Evolutionary conservation across 2,329 filamentous ascomycete species (phyloP), one percentile per base, ranked within the genome.

Genomic region (Cadophora malorum): DNA sequence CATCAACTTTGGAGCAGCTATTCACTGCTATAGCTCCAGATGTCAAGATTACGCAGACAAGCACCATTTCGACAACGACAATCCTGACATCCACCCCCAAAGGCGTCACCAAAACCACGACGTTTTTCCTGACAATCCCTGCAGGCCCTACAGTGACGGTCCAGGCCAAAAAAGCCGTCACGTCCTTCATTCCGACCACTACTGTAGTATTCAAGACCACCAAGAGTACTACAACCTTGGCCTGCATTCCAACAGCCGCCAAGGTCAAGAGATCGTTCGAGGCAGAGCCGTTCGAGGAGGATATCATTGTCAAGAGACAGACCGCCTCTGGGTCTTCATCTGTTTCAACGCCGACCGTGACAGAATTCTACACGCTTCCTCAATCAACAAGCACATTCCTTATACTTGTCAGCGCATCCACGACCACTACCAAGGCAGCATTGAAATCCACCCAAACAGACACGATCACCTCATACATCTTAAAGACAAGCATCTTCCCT

Each of bases 381-480:
- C 63, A 64, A 49, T 64, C 63, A 9, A 64, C 63, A 23, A 64
- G 63, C 16, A 64, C 63, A 19, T 28, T 58, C 12, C 12, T 64
- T 5, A 9, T 64, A 28, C 38, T 38, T 3, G 21, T 58, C 14
- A 45, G 50, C 28, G 52, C 63, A 21, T 64, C 63, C 4, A 41
- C 63, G 6, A 58, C 38, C 35, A 56, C 60, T 1, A 60, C 64
- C 10, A 38, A 23, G 7, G 35, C 45, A 31, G 55, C 56, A 8
- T 61, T 52, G 3, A 65, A 65, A 28, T 60, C 23, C 4, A 69
- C 65, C 8, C n/a, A 64, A 25, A 67, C 58, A 9, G 64, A 55
- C 23, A 67, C 61, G 5, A 56, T 47, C 28, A 69, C 65, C 9
- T 67, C 64, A 3, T 69, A 65, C n/a, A 56, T 64, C 25, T 23